These are phyloP conservation scores for Hypoxylon sp. DNA, from an alignment of 2,329 filamentous ascomycete species.

Conservation along the genomic window DNA sequence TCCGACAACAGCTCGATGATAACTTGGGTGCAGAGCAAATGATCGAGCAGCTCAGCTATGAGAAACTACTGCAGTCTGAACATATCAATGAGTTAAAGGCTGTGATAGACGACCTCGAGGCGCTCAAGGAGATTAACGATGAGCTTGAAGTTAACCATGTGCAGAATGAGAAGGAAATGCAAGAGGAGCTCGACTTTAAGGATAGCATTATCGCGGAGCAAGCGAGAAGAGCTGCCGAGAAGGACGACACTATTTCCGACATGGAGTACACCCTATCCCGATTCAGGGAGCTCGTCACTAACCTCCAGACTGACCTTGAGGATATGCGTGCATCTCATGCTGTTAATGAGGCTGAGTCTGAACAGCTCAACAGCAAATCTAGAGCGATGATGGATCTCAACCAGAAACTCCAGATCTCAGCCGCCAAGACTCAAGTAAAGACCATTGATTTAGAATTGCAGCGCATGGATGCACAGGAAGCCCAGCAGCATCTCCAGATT, in stretches of 20 bases:
- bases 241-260: constrained; percentile 86
- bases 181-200: constrained; percentile 92
- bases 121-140: constrained; percentile 91
- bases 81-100: constrained; percentile 86
- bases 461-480: constrained; percentile 89
- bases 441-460: constrained; percentile 92
- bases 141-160: constrained; percentile 95
- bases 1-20: constrained; percentile 91
- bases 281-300: constrained; percentile 90
- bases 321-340: constrained; percentile 94
- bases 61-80: constrained; percentile 86
- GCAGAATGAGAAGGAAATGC: constrained; percentile 93
- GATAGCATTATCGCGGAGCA: constrained; percentile 89
- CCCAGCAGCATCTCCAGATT: constrained; percentile 88
- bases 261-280: constrained; percentile 90
- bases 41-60: constrained; percentile 91
- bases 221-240: constrained; percentile 77
- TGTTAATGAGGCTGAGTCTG: constrained; percentile 92
- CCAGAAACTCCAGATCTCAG: constrained; percentile 90
- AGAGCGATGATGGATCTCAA: constrained; percentile 98
- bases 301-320: constrained; percentile 86
- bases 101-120: constrained; percentile 89
- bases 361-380: constrained; percentile 88
- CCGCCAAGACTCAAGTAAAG: constrained; percentile 92
- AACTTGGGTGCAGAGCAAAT: constrained; percentile 91